These are phyloP conservation scores for Grifola frondosa DNA, from an alignment of 1,284 basidiomycete species.

Conservation along the genomic window DNA sequence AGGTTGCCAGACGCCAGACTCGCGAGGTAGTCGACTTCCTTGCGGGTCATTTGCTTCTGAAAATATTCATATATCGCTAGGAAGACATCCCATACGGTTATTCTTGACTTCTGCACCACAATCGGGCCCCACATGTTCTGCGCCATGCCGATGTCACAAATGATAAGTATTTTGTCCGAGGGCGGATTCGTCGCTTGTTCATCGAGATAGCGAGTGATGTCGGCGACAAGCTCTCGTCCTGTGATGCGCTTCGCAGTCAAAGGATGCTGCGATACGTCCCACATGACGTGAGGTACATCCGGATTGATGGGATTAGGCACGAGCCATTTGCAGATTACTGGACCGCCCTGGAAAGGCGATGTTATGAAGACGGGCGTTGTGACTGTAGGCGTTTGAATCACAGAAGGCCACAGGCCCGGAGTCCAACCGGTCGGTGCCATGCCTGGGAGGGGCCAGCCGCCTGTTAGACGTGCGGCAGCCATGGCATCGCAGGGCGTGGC, in stretches of 20 bases:
- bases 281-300: conserved; percentile 33
- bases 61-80: conserved; percentile 37
- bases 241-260: conserved; percentile 34
- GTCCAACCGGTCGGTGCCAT: conserved; percentile 30
- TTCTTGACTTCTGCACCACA: conserved; percentile 23
- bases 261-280: conserved; percentile 38
- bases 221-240: conserved; percentile 27
- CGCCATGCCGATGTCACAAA: conserved; percentile 24
- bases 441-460: conserved; percentile 32
- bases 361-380: neutral
- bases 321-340: conserved; percentile 31
- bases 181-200: conserved; percentile 29
- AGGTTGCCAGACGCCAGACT: conserved; percentile 23
- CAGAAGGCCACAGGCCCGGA: conserved; percentile 19
- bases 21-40: conserved; percentile 30
- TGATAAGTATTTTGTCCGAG: conserved; percentile 26
- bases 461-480: conserved; percentile 19
- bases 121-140: conserved; percentile 35
- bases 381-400: too few species aligned
- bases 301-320: conserved; percentile 37
- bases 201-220: conserved; percentile 21
- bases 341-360: conserved; percentile 4
- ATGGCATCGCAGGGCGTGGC: conserved; percentile 4
- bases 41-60: conserved; percentile 30
- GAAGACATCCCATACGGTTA: conserved; percentile 37